A percentile compares a stretch with the other conserved stretches of the same genome.
These are phyloP conservation scores for Picochlorum sp. DNA, from an alignment of 139 green algal species.

Conservation along the genomic window DNA sequence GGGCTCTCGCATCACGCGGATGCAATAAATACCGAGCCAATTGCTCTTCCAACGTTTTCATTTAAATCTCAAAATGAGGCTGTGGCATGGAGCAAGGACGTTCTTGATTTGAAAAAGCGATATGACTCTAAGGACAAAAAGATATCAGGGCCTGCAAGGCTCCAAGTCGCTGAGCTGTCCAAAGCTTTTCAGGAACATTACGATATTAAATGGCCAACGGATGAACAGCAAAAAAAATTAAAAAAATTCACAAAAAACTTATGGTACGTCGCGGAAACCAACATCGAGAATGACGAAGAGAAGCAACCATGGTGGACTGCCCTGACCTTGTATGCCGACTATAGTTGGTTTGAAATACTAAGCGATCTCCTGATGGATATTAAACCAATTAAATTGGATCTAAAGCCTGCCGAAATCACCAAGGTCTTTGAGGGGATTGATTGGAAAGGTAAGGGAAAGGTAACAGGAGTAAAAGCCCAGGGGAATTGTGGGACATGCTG, in stretches of 20 bases:
- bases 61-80: neutral
- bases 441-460: neutral
- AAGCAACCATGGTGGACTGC: neutral
- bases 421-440: neutral
- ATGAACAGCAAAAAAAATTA: neutral
- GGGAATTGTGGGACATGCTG: conserved; percentile 13
- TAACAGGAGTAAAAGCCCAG: neutral
- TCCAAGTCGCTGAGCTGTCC: neutral
- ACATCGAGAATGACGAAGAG: neutral
- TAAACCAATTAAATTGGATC: neutral
- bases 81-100: neutral
- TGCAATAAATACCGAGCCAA: neutral
- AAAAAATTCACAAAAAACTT: neutral
- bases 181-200: neutral
- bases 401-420: neutral
- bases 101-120: neutral
- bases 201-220: neutral
- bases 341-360: neutral
- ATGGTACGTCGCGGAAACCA: neutral
- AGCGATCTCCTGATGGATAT: neutral
- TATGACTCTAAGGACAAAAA: neutral
- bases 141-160: neutral
- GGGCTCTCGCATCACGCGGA: conserved; percentile 15
- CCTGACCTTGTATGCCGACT: neutral
- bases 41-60: neutral